phyloP scores from a whole-genome alignment of 352 stramenopile species.

The Globisporangium perplexum region DNA sequence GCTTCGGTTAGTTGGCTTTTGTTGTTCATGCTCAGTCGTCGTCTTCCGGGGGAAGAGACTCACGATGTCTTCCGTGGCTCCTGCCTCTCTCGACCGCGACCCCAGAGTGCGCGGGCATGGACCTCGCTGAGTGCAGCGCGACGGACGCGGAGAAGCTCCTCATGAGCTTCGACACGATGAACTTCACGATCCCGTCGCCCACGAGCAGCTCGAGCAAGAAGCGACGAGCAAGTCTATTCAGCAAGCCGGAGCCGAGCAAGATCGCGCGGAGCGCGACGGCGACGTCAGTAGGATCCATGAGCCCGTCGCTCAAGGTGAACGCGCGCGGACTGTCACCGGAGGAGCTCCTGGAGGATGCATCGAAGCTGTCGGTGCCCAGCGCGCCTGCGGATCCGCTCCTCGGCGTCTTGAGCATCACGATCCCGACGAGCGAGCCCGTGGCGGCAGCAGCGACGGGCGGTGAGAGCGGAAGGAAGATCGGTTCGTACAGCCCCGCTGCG shows the following conservation, averaged over 20 bases:
- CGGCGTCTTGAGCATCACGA: slow-evolving; percentile 34
- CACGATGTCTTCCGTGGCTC: slow-evolving; percentile 17
- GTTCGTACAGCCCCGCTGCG: slow-evolving; percentile 93
- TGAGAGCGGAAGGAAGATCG: slow-evolving; percentile 71
- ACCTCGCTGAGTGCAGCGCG: slow-evolving; percentile 24
- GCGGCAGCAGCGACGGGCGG: not conserved
- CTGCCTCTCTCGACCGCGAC: slow-evolving; percentile 5
- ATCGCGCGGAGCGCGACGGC: slow-evolving; percentile 4
- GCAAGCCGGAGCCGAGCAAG: slow-evolving; percentile 15
- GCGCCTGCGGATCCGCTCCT: slow-evolving; percentile 31
- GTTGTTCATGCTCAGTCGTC: slow-evolving; percentile 21
- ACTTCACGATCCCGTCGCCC: slow-evolving; percentile 74
- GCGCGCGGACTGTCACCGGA: slow-evolving; percentile 21
- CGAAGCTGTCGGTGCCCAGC: slow-evolving; percentile 21
- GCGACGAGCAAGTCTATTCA: slow-evolving; percentile 29
- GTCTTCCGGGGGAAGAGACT: slow-evolving; percentile 7
- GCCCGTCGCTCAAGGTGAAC: slow-evolving; percentile 26
- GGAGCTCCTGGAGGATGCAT: slow-evolving; percentile 27
- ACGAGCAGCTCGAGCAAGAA: slow-evolving; percentile 54
- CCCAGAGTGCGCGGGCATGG: slow-evolving; percentile 38
- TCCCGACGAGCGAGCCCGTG: slow-evolving; percentile 14
- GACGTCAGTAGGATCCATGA: slow-evolving; percentile 18
- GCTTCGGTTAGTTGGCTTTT: slow-evolving; percentile 67
- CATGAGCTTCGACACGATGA: slow-evolving; percentile 88
- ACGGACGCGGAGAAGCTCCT: slow-evolving; percentile 75